phyloP scores from a whole-genome alignment of 768 basidiomycete genomes.

The Phylloporus scabripes region DNA sequence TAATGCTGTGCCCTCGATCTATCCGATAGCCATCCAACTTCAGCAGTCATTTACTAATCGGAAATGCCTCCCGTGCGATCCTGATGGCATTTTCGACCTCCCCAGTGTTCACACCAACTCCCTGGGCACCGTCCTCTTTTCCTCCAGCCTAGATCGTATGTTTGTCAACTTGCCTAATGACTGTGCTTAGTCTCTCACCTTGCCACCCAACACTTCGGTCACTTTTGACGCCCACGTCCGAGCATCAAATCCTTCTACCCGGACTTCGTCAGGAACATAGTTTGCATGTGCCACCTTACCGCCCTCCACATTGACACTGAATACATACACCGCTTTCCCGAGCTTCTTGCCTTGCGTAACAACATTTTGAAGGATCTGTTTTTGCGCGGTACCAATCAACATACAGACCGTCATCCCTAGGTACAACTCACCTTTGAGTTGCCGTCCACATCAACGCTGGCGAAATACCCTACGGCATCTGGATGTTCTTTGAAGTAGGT shows the following conservation, averaged over 20 bases:
- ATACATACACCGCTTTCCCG: conserved; percentile 80
- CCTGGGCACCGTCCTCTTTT: conserved; percentile 88
- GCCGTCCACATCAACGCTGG: conserved; percentile 68
- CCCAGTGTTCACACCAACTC: conserved; percentile 65
- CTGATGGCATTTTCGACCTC: conserved; percentile 64
- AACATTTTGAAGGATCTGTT: conserved; percentile 69
- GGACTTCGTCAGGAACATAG: conserved; percentile 59
- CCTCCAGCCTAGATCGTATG: conserved; percentile 70
- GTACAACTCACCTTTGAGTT: conserved; percentile 66
- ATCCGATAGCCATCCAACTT: too few relatives aligned
- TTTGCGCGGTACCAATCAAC: not conserved
- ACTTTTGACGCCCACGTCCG: conserved; percentile 84
- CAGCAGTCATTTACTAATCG: conserved; percentile 17
- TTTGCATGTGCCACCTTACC: conserved; percentile 87
- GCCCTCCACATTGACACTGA: conserved; percentile 66
- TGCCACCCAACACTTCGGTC: conserved; percentile 79
- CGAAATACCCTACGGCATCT: conserved; percentile 63
- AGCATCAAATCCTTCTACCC: conserved; percentile 69
- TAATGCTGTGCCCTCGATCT: not conserved
- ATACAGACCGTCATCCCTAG: not conserved
- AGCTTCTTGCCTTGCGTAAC: conserved; percentile 75
- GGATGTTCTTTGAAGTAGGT: conserved; percentile 76
- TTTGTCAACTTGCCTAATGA: conserved; percentile 6
- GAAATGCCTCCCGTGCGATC: conserved; percentile 45
- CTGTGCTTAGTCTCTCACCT: conserved; percentile 44